Percentiles rank a stretch among this genome's conserved stretches.
Evolutionary conservation across 2,329 filamentous ascomycete genomes (phyloP).

Genomic region (Claviceps sp.): DNA sequence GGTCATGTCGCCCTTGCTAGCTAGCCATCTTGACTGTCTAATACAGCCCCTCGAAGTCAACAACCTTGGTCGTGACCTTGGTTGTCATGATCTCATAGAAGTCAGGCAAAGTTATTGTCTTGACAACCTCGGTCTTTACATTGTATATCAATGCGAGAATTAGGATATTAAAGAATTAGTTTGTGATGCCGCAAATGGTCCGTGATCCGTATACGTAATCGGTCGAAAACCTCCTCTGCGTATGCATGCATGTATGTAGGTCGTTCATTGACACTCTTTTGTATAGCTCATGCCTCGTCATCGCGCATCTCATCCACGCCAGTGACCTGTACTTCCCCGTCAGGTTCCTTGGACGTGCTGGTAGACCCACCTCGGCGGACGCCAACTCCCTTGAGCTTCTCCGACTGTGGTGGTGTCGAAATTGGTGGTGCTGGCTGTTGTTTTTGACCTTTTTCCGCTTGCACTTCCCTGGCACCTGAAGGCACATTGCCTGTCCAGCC

Average conservation of each 20-base stretch:
- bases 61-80: background rate
- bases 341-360: background rate
- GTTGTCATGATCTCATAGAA: background rate
- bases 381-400: conserved; percentile 17
- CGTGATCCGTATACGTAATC: background rate
- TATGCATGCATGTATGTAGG: no score
- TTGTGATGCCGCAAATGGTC: background rate
- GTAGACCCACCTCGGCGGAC: conserved; percentile 8
- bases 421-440: conserved; percentile 2
- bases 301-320: conserved; percentile 2
- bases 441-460: background rate
- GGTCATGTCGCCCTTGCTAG: no score
- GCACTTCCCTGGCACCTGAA: background rate
- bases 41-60: no score
- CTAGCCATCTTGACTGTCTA: no score
- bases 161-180: background rate
- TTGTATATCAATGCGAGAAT: background rate
- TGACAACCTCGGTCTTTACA: background rate
- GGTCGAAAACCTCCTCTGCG: no score
- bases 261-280: no score
- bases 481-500: background rate
- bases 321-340: background rate
- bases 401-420: conserved; percentile 6
- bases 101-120: background rate
- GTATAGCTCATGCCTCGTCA: background rate